These are phyloP conservation scores for Penicillium mononematosum DNA, from an alignment of 495 filamentous ascomycete species.

Conservation along the genomic window DNA sequence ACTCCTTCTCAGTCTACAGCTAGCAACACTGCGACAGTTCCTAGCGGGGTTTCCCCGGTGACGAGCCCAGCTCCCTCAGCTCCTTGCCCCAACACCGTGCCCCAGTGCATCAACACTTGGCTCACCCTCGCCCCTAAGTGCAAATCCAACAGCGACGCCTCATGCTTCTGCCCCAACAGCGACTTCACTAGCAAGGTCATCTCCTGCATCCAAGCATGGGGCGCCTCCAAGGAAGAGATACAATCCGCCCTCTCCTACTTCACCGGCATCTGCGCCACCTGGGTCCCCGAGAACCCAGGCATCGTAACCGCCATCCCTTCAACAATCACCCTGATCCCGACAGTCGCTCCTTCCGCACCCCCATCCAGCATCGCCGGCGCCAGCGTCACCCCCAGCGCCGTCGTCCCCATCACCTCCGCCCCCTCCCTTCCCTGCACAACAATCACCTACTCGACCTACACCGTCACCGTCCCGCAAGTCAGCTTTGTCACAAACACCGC, in stretches of 20 bases:
- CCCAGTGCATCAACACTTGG: slow-evolving; percentile 94
- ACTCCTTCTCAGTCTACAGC: not conserved
- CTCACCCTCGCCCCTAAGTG: slow-evolving; percentile 65
- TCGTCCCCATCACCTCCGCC: slow-evolving; percentile 35
- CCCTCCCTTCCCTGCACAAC: slow-evolving; percentile 56
- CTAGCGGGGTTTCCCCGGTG: slow-evolving; percentile 19
- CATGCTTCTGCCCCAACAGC: slow-evolving; percentile 83
- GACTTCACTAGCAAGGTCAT: slow-evolving; percentile 78
- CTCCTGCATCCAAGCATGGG: slow-evolving; percentile 76
- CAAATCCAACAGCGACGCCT: slow-evolving; percentile 75
- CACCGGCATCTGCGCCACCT: slow-evolving; percentile 83
- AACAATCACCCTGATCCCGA: slow-evolving; percentile 57
- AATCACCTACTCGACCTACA: slow-evolving; percentile 60
- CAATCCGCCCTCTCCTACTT: slow-evolving; percentile 76
- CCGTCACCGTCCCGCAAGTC: slow-evolving; percentile 73
- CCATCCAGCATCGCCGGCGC: slow-evolving; percentile 27
- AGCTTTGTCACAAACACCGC: slow-evolving; percentile 60
- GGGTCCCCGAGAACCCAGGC: slow-evolving; percentile 74
- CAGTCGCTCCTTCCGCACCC: slow-evolving; percentile 22
- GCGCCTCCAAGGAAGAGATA: slow-evolving; percentile 62
- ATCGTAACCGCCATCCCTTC: slow-evolving; percentile 72
- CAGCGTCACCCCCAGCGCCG: slow-evolving; percentile 14
- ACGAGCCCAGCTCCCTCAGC: slow-evolving; percentile 30
- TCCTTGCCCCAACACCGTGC: slow-evolving; percentile 70
- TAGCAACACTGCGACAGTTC: slow-evolving; percentile 9